phyloP scores from a whole-genome alignment of 176 grass and related monocot species.

The Urochloa ruziziensis region DNA sequence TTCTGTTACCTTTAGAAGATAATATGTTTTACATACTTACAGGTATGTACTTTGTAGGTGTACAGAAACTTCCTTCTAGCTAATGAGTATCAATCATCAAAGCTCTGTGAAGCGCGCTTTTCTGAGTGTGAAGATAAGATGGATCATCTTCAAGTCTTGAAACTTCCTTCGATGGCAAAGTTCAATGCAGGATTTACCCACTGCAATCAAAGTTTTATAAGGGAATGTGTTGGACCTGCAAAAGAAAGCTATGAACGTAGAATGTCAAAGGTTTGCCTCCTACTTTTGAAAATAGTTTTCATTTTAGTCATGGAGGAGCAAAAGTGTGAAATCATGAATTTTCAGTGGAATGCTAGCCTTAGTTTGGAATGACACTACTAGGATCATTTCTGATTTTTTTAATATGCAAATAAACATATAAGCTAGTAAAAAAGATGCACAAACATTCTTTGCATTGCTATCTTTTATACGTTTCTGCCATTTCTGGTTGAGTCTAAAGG shows the following conservation, averaged over 20 bases:
- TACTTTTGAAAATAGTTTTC: constrained; percentile 14
- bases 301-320: background rate
- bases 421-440: no score
- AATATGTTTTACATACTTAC: constrained; percentile 64
- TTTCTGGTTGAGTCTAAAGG: background rate
- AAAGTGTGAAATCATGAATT: background rate
- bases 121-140: constrained; percentile 97
- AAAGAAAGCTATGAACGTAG: constrained; percentile 68
- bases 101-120: constrained; percentile 86
- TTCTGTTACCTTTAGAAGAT: constrained; percentile 26
- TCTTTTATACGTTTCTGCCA: background rate
- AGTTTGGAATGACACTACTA: no score
- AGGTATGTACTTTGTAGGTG: constrained; percentile 74
- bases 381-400: no score
- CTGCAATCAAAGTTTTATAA: constrained; percentile 84
- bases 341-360: no score
- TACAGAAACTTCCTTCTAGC: constrained; percentile 79
- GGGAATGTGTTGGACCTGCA: constrained; percentile 76
- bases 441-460: background rate
- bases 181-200: constrained; percentile 88
- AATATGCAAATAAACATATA: background rate
- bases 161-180: constrained; percentile 98
- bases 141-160: constrained; percentile 93
- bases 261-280: constrained; percentile 78
- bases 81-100: constrained; percentile 96